Evolutionary conservation across 164 flowering plant genomes (phyloP).

Genomic region (Buxus sempervirens): DNA sequence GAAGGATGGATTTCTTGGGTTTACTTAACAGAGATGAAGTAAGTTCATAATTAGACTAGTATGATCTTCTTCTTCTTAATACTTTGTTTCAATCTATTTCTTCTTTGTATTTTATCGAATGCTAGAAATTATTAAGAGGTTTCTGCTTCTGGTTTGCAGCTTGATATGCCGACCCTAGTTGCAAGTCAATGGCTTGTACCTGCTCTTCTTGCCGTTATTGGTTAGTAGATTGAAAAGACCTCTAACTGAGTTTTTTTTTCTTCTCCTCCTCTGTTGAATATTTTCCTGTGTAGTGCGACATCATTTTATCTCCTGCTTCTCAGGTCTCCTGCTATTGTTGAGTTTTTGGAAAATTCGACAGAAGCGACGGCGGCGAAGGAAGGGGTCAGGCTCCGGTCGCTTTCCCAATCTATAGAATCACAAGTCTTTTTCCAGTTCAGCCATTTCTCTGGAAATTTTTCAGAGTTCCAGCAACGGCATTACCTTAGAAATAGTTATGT

Average conservation of each 20-base stretch:
- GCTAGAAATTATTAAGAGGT: not conserved
- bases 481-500: constrained; percentile 15
- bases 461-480: constrained; percentile 9
- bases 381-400: constrained; percentile 60
- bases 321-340: constrained; percentile 67
- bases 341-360: constrained; percentile 80
- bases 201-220: constrained; percentile 51
- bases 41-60: constrained; percentile 10
- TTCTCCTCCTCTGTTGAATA: not conserved
- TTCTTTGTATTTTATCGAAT: not conserved
- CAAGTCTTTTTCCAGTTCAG: not conserved
- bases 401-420: constrained; percentile 32
- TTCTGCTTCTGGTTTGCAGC: constrained; percentile 41
- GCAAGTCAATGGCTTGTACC: constrained; percentile 84
- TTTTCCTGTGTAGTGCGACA: not conserved
- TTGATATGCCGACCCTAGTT: constrained; percentile 58
- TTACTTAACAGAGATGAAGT: constrained; percentile 76
- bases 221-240: constrained; percentile 34
- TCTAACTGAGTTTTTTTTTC: not conserved
- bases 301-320: constrained; percentile 6
- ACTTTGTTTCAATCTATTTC: not conserved
- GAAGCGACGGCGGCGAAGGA: constrained; percentile 72
- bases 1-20: constrained; percentile 37
- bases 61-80: not conserved
- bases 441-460: not conserved